A percentile compares a stretch with the other conserved stretches of the same genome.
phyloP scores from a whole-genome alignment of 305 asterid genomes.

The Solanum hybrid region DNA sequence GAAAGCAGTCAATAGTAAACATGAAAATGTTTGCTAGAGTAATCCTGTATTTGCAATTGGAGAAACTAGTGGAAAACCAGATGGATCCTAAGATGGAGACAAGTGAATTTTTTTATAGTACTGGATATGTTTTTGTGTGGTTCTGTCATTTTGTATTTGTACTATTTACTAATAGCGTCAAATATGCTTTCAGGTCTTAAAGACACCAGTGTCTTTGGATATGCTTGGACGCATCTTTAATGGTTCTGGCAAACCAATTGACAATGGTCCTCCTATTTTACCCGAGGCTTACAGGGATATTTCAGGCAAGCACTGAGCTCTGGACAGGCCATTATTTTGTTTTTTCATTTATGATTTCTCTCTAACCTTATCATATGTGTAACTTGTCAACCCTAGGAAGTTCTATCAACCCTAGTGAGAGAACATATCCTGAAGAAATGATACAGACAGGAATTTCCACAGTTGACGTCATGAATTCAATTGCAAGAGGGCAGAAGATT shows the following conservation, averaged over 20 bases:
- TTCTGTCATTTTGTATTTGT: not conserved
- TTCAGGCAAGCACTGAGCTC: slow-evolving; percentile 42
- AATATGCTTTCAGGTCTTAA: slow-evolving; percentile 50
- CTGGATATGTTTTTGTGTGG: not conserved
- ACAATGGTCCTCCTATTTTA: slow-evolving; percentile 79
- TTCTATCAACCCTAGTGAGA: slow-evolving; percentile 98
- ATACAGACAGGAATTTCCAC: slow-evolving; percentile 98
- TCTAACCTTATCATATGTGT: not conserved
- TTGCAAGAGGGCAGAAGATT: slow-evolving; percentile 96
- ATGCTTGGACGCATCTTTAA: slow-evolving; percentile 99
- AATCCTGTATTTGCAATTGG: not conserved
- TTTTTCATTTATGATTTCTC: not conserved
- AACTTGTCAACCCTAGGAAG: slow-evolving; percentile 51
- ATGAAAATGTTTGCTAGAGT: not conserved
- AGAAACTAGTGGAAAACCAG: not conserved
- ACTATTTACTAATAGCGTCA: not conserved
- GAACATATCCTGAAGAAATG: slow-evolving; percentile 98
- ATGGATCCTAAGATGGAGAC: not conserved
- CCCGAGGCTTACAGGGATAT: slow-evolving; percentile 84
- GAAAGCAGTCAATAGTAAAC: not conserved
- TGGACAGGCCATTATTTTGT: not conserved
- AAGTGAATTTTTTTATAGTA: not conserved
- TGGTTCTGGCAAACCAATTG: slow-evolving; percentile 81
- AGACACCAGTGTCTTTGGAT: slow-evolving; percentile 95
- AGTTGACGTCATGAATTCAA: slow-evolving; percentile 97